phyloP scores from a whole-genome alignment of 345 rosid species.

The Noccaea bulbosa region DNA sequence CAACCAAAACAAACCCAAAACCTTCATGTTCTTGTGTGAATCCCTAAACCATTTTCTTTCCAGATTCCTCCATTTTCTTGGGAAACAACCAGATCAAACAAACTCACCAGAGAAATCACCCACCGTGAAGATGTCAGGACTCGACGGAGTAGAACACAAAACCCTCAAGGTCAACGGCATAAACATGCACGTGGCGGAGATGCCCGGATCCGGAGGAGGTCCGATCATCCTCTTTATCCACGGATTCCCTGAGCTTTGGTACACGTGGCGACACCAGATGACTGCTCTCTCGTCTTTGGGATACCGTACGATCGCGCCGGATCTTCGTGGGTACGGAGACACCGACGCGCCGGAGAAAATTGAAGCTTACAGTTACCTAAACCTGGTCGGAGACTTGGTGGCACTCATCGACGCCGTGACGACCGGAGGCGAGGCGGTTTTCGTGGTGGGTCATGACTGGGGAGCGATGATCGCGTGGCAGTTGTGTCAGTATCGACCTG shows the following conservation, averaged over 20 bases:
- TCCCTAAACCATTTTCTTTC: constrained; percentile 1
- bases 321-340: constrained; percentile 83
- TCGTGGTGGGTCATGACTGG: constrained; percentile 79
- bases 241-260: constrained; percentile 92
- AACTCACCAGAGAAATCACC: neutral
- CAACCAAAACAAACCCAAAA: neutral
- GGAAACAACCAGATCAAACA: neutral
- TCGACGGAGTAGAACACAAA: constrained; percentile 63
- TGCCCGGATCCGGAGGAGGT: constrained; percentile 45
- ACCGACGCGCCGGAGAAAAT: constrained; percentile 59
- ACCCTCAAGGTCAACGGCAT: constrained; percentile 63
- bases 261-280: constrained; percentile 88
- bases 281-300: constrained; percentile 60
- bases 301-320: constrained; percentile 83
- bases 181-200: constrained; percentile 74
- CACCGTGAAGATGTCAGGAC: constrained; percentile 18
- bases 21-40: constrained; percentile 10
- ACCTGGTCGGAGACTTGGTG: constrained; percentile 64
- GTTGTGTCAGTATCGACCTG: constrained; percentile 60
- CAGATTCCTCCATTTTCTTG: constrained; percentile 19
- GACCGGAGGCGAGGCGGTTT: constrained; percentile 47
- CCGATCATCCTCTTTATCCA: constrained; percentile 72
- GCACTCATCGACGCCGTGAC: constrained; percentile 57
- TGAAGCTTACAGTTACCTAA: constrained; percentile 52
- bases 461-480: constrained; percentile 72